These are phyloP conservation scores for Russula brevipes DNA, from an alignment of 768 basidiomycete species.

Conservation along the genomic window DNA sequence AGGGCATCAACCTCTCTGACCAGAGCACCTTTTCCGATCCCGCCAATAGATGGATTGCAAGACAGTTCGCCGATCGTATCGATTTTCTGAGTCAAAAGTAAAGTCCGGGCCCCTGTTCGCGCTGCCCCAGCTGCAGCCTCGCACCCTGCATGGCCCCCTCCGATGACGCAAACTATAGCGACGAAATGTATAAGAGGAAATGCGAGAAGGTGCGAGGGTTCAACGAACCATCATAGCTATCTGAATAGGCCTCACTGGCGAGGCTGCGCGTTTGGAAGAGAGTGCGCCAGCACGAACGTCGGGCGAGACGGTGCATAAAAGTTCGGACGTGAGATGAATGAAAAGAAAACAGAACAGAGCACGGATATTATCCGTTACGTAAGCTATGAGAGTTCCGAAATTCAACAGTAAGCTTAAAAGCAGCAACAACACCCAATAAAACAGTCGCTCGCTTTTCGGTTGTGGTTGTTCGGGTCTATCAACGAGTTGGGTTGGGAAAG, in stretches of 20 bases:
- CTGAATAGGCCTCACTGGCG: neutral
- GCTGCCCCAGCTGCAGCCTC: constrained; percentile 88
- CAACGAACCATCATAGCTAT: constrained; percentile 15
- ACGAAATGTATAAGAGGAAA: constrained; percentile 1
- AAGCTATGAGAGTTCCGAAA: neutral
- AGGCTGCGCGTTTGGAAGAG: constrained; percentile 3
- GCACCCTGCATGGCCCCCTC: constrained; percentile 90
- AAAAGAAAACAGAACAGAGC: neutral
- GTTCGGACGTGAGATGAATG: neutral
- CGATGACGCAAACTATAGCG: constrained; percentile 70
- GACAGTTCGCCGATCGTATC: constrained; percentile 81
- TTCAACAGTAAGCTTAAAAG: no score
- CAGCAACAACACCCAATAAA: no score
- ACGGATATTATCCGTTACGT: neutral
- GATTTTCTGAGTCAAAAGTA: constrained; percentile 76
- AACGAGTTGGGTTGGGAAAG: no score
- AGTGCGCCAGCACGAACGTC: constrained; percentile 1
- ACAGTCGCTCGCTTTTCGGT: no score
- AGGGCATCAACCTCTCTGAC: constrained; percentile 90
- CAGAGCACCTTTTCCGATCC: constrained; percentile 86
- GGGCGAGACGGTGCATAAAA: constrained; percentile 14
- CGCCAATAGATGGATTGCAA: constrained; percentile 90
- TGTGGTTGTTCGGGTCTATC: no score
- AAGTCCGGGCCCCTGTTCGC: constrained; percentile 71
- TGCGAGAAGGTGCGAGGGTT: neutral